Base-by-base conservation (phyloP, 73 alveolate genomes). In the Stentor roeselii region DNA sequence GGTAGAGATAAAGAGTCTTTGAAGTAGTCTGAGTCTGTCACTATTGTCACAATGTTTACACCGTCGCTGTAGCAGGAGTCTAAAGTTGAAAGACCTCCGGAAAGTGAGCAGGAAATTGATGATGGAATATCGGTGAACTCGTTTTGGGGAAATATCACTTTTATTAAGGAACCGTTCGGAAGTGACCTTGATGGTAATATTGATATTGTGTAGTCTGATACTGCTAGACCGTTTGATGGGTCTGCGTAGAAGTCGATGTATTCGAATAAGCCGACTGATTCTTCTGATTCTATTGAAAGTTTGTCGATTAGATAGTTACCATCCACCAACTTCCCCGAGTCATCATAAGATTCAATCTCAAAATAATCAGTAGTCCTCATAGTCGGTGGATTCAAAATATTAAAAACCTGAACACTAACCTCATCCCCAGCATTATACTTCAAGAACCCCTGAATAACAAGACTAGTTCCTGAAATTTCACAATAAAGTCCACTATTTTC, bases 61-160 rank as follows among this genome's bases (percentile, higher is more conserved):
- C 80, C 80, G 34, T 67, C 80, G 14, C 80, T 34, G 2, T 67
- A 67, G 41, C 80, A 67, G 41, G 80, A 21, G 11, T 21, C n/a
- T 34, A 67, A 67, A 1, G 80, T 67, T 30, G 50, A 27, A 14
- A 67, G 34, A 0, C 80, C 80, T 1, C 80, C 80, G 0, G 80
- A 67, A 21, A 67, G 14, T 30, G 80, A 21, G 41, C 80, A 67
- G 37, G 41, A 27, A 27, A 27, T 36, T 1, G 27, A 14, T 27
- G 41, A 27, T 30, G 80, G 27, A 1, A 67, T 0, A 32, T 67
- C 37, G 34, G 80, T 27, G 34, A 67, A 67, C 80, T 67, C 80
- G 11, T 21, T 67, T 67, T 21, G 37, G 34, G 80, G 80, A 34
- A 67, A 67, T 27, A 32, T 67, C 0, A 67, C 34, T 21, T 21